Evolutionary conservation across 31 red algal genomes (phyloP), one percentile per base, ranked within the genome.

Genomic region (Asparagopsis taxiformis): DNA sequence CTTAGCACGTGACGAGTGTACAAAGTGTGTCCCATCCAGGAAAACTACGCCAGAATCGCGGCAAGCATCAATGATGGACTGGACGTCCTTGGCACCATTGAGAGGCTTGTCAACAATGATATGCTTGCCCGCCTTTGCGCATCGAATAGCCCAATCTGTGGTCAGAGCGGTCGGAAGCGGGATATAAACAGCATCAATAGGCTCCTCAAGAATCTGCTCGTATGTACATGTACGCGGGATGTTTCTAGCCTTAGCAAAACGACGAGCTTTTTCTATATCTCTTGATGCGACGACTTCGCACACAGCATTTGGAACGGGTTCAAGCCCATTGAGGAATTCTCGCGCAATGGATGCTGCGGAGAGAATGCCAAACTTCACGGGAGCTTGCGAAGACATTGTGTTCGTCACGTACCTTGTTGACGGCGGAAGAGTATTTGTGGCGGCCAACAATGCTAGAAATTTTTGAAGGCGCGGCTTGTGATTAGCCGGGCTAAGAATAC

Each of bases 41-140:
- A 91, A 91, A 30, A 81, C 38, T 0, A 91, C 67, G 31, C 68
- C 43, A 19, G 59, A 28, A n/a, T 65, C 53, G 31, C 55, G 44
- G 55, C 70, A 74, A 24, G 74, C 87, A 11, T 50, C 59, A 22
- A 39, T 62, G 64, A 91, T 91, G 3, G 44, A 17, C 38, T 66
- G 48, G 9, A 91, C 87, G 0, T 23, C 41, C 0, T 17, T 23
- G 3, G 38, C 34, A 20, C 55, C 30, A 52, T 51, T 33, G 54
- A 89, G 72, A 11, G 85, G 87, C 31, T 92, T 92, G 23, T 92
- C 88, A 11, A 75, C 68, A 4, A 92, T 25, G 24, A 92, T 67
- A 46, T 92, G 88, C 43, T 85, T 79, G 64, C 82, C 82, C 0
- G 80, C 69, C 11, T 68, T 55, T 3, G 72, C 88, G 32, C 53